phyloP scores from a whole-genome alignment of 306 rosid genomes.

The Quercus berberidifolia region DNA sequence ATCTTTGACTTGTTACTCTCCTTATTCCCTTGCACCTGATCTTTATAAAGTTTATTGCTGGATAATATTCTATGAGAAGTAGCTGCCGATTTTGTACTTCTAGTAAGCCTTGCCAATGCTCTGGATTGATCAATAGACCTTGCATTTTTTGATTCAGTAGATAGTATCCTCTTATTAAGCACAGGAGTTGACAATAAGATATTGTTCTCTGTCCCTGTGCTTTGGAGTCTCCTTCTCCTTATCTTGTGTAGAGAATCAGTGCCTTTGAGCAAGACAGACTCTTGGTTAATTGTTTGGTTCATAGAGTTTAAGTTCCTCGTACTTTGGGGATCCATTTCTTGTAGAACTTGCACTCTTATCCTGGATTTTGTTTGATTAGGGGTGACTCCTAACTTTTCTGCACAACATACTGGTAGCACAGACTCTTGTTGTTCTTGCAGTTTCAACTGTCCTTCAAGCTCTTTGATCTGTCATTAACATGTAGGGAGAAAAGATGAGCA shows the following conservation, averaged over 20 bases:
- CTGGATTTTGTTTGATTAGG: slow-evolving; percentile 35
- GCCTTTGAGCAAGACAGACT: slow-evolving; percentile 45
- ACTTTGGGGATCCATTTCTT: slow-evolving; percentile 45
- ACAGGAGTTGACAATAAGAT: slow-evolving; percentile 25
- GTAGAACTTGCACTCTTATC: slow-evolving; percentile 36
- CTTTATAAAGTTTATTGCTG: slow-evolving; percentile 51
- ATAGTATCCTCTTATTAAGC: slow-evolving; percentile 34
- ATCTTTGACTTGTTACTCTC: slow-evolving; percentile 77
- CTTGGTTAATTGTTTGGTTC: slow-evolving; percentile 42
- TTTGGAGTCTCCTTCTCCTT: slow-evolving; percentile 58
- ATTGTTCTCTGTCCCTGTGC: slow-evolving; percentile 64
- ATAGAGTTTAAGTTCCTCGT: slow-evolving; percentile 47
- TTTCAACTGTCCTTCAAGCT: slow-evolving; percentile 56
- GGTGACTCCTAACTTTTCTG: slow-evolving; percentile 35
- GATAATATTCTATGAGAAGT: slow-evolving; percentile 49
- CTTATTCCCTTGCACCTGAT: slow-evolving; percentile 50
- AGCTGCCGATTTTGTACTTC: slow-evolving; percentile 43
- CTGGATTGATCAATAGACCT: slow-evolving; percentile 79
- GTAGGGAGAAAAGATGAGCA: neutral
- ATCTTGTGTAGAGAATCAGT: slow-evolving; percentile 42
- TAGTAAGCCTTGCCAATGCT: slow-evolving; percentile 41
- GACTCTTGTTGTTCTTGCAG: slow-evolving; percentile 47
- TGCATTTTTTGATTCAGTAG: neutral
- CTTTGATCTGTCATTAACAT: slow-evolving; percentile 55
- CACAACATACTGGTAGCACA: slow-evolving; percentile 23